Percentiles rank a stretch among this genome's conserved stretches.
phyloP scores from a whole-genome alignment of 371 early-diverging fungal species.

The Rhizopus stolonifer region DNA sequence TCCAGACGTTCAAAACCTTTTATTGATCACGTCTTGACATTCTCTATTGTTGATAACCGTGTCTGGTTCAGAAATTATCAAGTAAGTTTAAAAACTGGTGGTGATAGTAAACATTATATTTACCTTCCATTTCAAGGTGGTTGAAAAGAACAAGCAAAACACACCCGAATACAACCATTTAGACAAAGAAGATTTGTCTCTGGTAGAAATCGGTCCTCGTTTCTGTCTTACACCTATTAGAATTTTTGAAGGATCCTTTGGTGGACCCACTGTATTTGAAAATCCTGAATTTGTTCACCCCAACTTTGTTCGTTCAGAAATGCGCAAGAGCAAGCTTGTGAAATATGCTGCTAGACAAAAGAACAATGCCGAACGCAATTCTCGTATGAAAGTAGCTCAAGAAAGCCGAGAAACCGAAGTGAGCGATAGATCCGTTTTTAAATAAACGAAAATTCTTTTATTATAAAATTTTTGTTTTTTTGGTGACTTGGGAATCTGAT shows the following conservation, averaged over 20 bases:
- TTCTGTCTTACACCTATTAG: slow-evolving; percentile 91
- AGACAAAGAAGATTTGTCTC: slow-evolving; percentile 71
- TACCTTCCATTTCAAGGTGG: slow-evolving; percentile 32
- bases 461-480: background rate
- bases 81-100: slow-evolving; percentile 34
- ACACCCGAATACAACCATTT: slow-evolving; percentile 50
- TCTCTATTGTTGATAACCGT: slow-evolving; percentile 85
- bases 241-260: slow-evolving; percentile 93
- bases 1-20: slow-evolving; percentile 94
- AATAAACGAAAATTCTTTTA: slow-evolving; percentile 30
- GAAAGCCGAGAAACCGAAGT: slow-evolving; percentile 53
- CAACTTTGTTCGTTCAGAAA: slow-evolving; percentile 54
- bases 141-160: slow-evolving; percentile 54
- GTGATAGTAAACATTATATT: slow-evolving; percentile 4
- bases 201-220: slow-evolving; percentile 98
- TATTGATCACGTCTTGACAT: slow-evolving; percentile 90
- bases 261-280: slow-evolving; percentile 89
- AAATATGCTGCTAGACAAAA: slow-evolving; percentile 56
- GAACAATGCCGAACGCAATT: slow-evolving; percentile 45
- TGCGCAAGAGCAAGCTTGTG: slow-evolving; percentile 53
- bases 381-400: slow-evolving; percentile 49
- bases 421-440: slow-evolving; percentile 55
- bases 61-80: slow-evolving; percentile 98
- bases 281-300: slow-evolving; percentile 88
- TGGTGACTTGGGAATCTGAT: background rate